Evolutionary conservation across 1,284 basidiomycete genomes (phyloP).

Genomic region (Agaricales sp.): DNA sequence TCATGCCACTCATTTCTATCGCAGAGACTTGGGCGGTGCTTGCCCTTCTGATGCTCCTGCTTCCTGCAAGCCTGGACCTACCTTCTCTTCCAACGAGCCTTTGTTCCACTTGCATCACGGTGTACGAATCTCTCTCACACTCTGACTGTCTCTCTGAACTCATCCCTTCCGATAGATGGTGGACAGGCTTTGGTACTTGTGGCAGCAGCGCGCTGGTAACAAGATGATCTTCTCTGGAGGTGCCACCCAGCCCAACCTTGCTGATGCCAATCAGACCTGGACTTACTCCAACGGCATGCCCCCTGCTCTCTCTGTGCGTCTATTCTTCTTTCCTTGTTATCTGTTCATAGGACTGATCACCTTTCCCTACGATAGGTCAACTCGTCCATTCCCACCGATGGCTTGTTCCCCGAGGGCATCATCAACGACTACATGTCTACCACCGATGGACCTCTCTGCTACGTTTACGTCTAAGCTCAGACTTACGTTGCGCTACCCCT

Average conservation of each 20-base stretch:
- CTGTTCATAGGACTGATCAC: too few species aligned
- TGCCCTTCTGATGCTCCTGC: neutral
- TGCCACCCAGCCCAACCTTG: too few species aligned
- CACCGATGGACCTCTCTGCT: conserved; percentile 23
- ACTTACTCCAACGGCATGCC: too few species aligned
- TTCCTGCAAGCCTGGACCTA: neutral
- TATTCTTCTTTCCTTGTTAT: too few species aligned
- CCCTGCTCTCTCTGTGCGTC: too few species aligned
- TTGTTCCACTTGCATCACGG: neutral
- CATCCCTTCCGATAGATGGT: neutral
- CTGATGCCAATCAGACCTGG: too few species aligned
- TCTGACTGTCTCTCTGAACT: neutral
- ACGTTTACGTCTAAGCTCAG: conserved; percentile 22
- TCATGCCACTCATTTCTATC: neutral
- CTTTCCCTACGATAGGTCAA: too few species aligned
- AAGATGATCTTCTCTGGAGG: neutral
- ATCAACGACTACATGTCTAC: conserved; percentile 23
- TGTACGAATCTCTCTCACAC: neutral
- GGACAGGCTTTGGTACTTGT: neutral
- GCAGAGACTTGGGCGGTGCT: neutral
- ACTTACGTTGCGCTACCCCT: too few species aligned
- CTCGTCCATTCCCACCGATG: conserved; percentile 20
- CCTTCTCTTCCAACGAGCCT: neutral
- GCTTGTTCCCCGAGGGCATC: conserved; percentile 18
- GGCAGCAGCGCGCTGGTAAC: neutral